Conservation (phyloP, 257 asterid genomes). For the Phtheirospermum japonicum region DNA sequence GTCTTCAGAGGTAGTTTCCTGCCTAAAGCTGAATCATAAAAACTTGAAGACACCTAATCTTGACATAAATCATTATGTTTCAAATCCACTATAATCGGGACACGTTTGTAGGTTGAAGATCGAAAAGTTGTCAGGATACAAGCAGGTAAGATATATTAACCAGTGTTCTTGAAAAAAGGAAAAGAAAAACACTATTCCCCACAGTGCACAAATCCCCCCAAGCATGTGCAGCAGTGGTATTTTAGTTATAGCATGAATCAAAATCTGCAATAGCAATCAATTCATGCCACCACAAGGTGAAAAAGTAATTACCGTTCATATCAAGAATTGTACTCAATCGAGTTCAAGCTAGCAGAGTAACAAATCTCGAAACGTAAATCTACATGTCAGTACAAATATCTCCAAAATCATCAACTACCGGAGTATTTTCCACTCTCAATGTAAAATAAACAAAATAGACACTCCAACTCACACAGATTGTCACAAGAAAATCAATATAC, state of each 20-base stretch:
- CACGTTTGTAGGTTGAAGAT: background rate
- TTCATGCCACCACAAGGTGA: background rate
- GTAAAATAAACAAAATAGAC: too few species aligned
- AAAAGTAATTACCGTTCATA: background rate
- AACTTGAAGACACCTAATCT: background rate
- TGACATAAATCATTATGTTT: background rate
- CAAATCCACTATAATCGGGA: background rate
- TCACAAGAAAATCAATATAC: too few species aligned
- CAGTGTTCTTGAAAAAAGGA: background rate
- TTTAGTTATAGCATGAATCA: slow-evolving; percentile 2
- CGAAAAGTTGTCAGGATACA: background rate
- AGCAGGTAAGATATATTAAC: background rate
- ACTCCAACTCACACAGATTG: too few species aligned
- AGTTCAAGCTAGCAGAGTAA: background rate
- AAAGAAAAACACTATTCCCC: slow-evolving; percentile 9
- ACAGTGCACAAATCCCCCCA: background rate
- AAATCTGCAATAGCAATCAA: slow-evolving; percentile 6
- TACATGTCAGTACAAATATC: background rate
- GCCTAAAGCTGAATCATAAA: slow-evolving; percentile 14
- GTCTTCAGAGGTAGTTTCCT: background rate
- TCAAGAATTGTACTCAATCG: background rate
- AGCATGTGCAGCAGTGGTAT: slow-evolving; percentile 5
- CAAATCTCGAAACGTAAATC: background rate
- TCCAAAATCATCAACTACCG: slow-evolving; percentile 5
- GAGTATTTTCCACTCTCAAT: background rate